phyloP scores from a whole-genome alignment of 2,329 filamentous ascomycete genomes.

The Aspergillus chevalieri region DNA sequence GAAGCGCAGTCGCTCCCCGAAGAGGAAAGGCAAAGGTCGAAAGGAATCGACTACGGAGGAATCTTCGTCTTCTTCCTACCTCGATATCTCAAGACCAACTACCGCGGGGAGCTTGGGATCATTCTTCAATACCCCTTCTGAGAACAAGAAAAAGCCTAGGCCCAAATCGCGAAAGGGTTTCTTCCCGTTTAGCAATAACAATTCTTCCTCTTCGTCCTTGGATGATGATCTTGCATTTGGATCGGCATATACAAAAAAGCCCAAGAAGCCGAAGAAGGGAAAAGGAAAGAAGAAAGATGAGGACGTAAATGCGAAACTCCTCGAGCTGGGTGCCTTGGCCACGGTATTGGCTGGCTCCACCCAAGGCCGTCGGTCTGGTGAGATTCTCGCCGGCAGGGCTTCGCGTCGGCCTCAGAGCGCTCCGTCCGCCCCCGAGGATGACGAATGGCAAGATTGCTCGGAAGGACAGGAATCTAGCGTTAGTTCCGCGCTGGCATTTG shows the following conservation, averaged over 20 bases:
- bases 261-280: slow-evolving; percentile 31
- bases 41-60: slow-evolving; percentile 46
- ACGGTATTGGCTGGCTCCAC: slow-evolving; percentile 38
- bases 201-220: slow-evolving; percentile 62
- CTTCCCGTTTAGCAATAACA: slow-evolving; percentile 54
- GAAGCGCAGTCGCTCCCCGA: slow-evolving; percentile 32
- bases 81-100: slow-evolving; percentile 59
- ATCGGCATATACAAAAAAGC: slow-evolving; percentile 44
- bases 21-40: slow-evolving; percentile 21
- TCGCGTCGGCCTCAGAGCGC: slow-evolving; percentile 20
- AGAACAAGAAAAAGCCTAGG: slow-evolving; percentile 46
- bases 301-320: slow-evolving; percentile 41
- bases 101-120: slow-evolving; percentile 52
- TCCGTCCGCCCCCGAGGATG: slow-evolving; percentile 34
- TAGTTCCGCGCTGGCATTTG: slow-evolving; percentile 57
- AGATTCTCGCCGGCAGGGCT: slow-evolving; percentile 27
- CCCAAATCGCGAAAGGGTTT: slow-evolving; percentile 46
- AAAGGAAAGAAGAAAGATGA: slow-evolving; percentile 21
- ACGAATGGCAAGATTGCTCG: slow-evolving; percentile 55
- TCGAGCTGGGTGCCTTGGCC: slow-evolving; percentile 44
- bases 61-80: slow-evolving; percentile 47
- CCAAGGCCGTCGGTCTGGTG: slow-evolving; percentile 29
- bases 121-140: slow-evolving; percentile 59
- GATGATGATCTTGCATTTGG: slow-evolving; percentile 66
- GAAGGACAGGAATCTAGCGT: slow-evolving; percentile 49